phyloP scores from a whole-genome alignment of 2,329 filamentous ascomycete genomes.

The Xylaria polymorpha region DNA sequence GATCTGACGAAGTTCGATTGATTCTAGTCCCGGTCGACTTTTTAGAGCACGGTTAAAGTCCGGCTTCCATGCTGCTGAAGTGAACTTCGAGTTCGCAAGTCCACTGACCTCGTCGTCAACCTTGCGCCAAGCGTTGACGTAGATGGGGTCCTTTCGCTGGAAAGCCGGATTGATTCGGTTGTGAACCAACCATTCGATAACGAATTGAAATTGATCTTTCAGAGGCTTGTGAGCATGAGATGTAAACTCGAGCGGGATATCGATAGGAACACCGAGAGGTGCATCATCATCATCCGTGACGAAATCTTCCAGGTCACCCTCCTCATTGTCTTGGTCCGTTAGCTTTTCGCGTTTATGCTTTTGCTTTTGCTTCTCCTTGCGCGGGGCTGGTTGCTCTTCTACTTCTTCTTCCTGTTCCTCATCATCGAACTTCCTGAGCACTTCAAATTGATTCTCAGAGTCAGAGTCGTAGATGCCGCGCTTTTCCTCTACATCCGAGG shows the following conservation, averaged over 20 bases:
- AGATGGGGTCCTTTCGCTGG: slow-evolving; percentile 69
- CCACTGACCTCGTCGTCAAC: slow-evolving; percentile 77
- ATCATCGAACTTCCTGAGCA: slow-evolving; percentile 52
- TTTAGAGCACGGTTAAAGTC: slow-evolving; percentile 74
- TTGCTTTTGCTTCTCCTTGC: slow-evolving; percentile 32
- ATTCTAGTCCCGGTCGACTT: slow-evolving; percentile 71
- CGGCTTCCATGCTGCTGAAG: slow-evolving; percentile 75
- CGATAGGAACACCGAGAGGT: slow-evolving; percentile 66
- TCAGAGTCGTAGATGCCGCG: slow-evolving; percentile 52
- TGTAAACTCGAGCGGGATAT: slow-evolving; percentile 77
- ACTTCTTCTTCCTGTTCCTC: slow-evolving; percentile 44
- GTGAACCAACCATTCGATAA: slow-evolving; percentile 84
- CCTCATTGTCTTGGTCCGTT: slow-evolving; percentile 43
- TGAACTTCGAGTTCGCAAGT: slow-evolving; percentile 76
- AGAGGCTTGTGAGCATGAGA: slow-evolving; percentile 73
- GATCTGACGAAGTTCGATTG: slow-evolving; percentile 55
- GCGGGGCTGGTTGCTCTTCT: slow-evolving; percentile 39
- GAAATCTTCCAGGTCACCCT: slow-evolving; percentile 65
- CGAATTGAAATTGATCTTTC: slow-evolving; percentile 78
- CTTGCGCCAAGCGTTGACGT: slow-evolving; percentile 75
- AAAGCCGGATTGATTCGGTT: slow-evolving; percentile 81
- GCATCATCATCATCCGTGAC: slow-evolving; percentile 72
- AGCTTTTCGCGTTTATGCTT: slow-evolving; percentile 35
- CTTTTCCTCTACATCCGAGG: slow-evolving; percentile 64
- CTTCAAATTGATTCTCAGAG: slow-evolving; percentile 46